These are phyloP conservation scores for Cryptococcus jaspeensis DNA, from an alignment of 1,284 basidiomycete genomes.

Conservation along the genomic window DNA sequence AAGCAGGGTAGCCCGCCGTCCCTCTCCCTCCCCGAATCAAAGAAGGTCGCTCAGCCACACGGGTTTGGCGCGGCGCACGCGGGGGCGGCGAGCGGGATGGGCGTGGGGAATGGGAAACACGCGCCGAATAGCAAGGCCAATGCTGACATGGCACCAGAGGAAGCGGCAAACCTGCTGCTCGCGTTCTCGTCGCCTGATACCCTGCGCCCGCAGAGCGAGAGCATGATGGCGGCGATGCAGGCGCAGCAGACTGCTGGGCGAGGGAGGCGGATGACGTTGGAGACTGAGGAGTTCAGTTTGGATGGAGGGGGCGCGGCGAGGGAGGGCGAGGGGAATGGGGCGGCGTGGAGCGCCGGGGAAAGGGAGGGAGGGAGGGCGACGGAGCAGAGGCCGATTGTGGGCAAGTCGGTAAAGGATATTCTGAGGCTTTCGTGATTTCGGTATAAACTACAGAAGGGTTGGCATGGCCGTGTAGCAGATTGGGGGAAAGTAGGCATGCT, in stretches of 20 bases:
- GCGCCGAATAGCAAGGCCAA: slow-evolving; percentile 5
- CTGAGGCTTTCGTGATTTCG: slow-evolving; percentile 30
- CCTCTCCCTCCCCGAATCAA: too few relatives aligned
- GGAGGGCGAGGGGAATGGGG: not conserved
- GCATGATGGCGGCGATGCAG: slow-evolving; percentile 8
- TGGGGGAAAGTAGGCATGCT: too few relatives aligned
- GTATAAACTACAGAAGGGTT: too few relatives aligned
- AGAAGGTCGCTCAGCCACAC: too few relatives aligned
- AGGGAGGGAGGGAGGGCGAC: slow-evolving; percentile 1
- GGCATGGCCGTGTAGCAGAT: too few relatives aligned
- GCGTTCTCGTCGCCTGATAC: slow-evolving; percentile 47
- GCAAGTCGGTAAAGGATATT: slow-evolving; percentile 48
- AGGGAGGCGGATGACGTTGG: slow-evolving; percentile 26
- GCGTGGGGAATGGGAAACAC: slow-evolving; percentile 13
- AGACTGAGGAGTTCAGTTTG: slow-evolving; percentile 41
- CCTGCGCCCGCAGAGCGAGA: slow-evolving; percentile 24
- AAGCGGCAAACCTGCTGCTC: slow-evolving; percentile 45
- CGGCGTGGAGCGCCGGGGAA: not conserved
- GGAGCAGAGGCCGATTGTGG: slow-evolving; percentile 11
- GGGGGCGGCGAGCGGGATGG: slow-evolving; percentile 14
- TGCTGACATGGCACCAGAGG: slow-evolving; percentile 35
- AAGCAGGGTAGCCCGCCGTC: too few relatives aligned
- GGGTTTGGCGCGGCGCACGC: not conserved
- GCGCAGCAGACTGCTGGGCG: not conserved
- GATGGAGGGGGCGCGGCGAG: slow-evolving; percentile 23